Percentiles rank a stretch among this genome's conserved stretches.
phyloP scores from a whole-genome alignment of 208 protist genomes.

The Trypanosoma congolense region DNA sequence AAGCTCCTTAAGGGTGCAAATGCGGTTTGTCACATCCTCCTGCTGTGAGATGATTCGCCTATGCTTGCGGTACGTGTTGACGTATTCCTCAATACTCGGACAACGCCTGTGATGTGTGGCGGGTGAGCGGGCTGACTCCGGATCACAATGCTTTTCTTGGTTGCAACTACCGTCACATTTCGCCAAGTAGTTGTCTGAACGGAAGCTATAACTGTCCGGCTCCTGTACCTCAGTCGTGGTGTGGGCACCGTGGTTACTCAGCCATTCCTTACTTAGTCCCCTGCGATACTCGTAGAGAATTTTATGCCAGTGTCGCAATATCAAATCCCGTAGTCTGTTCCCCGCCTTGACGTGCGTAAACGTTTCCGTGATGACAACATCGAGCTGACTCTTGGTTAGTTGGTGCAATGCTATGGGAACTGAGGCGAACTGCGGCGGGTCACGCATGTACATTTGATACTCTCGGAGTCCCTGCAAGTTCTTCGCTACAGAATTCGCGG shows the following conservation, averaged over 20 bases:
- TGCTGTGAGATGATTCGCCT: conserved; percentile 37
- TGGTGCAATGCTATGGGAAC: conserved; percentile 60
- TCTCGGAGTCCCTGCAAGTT: neutral
- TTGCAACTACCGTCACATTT: neutral
- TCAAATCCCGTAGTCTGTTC: conserved; percentile 43
- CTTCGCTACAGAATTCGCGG: neutral
- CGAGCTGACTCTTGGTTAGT: conserved; percentile 52
- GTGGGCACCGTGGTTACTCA: conserved; percentile 6
- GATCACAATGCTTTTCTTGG: neutral
- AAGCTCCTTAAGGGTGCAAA: conserved; percentile 59
- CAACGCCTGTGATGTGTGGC: neutral
- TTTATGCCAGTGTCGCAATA: conserved; percentile 55
- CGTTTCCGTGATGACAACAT: conserved; percentile 50
- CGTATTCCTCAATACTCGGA: neutral
- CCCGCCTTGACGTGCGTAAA: conserved; percentile 40
- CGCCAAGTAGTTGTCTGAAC: neutral
- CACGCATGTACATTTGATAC: conserved; percentile 19
- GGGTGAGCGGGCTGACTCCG: neutral
- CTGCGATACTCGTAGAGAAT: conserved; percentile 28
- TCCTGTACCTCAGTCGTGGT: conserved; percentile 2
- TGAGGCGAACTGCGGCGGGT: conserved; percentile 22
- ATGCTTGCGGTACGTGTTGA: conserved; percentile 3
- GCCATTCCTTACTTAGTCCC: conserved; percentile 16
- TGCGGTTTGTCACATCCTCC: conserved; percentile 63
- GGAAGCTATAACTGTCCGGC: conserved; percentile 16